Percentiles rank a stretch among this genome's conserved stretches.
These are phyloP conservation scores for Lanmaoa pseudosensibilis DNA, from an alignment of 768 basidiomycete species.

Conservation along the genomic window DNA sequence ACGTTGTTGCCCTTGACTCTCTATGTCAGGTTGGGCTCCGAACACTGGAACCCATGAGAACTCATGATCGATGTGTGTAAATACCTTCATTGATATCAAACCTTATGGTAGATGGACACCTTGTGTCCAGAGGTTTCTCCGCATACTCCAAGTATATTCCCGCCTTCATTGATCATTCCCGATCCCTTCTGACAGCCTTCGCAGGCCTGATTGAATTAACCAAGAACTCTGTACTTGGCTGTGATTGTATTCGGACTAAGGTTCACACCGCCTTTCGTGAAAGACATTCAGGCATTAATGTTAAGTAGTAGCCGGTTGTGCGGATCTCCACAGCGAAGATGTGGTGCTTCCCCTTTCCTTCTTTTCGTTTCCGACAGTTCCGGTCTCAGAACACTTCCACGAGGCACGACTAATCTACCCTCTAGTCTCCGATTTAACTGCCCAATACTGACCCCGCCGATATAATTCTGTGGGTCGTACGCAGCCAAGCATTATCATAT, in stretches of 20 bases:
- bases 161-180: conserved; percentile 3
- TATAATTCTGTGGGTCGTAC: not conserved
- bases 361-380: conserved; percentile 6
- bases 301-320: conserved; percentile 3
- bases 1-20: conserved; percentile 7
- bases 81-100: conserved; percentile 16
- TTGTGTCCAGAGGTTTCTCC: conserved; percentile 5
- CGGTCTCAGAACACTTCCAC: conserved; percentile 7
- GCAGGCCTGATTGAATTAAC: conserved; percentile 7
- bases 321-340: conserved; percentile 11
- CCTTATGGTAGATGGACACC: conserved; percentile 12
- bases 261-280: conserved; percentile 12
- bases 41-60: conserved; percentile 13
- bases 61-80: conserved; percentile 18
- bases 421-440: not conserved
- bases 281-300: not conserved
- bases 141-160: conserved; percentile 6
- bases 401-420: not conserved
- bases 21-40: conserved; percentile 12
- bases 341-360: not conserved
- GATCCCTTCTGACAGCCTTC: conserved; percentile 8
- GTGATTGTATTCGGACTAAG: not conserved
- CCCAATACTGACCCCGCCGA: not conserved
- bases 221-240: not conserved
- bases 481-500: not conserved